Conservation (phyloP, 805 yeast species). For the Tetrapisispora arboricola region DNA sequence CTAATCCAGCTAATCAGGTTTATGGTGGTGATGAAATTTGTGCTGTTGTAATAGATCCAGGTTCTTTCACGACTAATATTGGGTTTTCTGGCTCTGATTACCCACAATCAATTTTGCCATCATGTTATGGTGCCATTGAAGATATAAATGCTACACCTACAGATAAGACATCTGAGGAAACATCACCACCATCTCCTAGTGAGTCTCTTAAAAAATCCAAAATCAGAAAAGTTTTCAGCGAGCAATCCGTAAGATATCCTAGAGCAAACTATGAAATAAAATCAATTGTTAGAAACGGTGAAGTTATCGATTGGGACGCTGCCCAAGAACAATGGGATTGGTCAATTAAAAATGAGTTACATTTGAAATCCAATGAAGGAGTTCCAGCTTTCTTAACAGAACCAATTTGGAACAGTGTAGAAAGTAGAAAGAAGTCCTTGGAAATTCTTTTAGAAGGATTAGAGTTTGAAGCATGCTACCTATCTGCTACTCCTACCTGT, state of each 20-base stretch:
- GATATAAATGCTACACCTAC: not conserved
- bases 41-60: conserved; percentile 87
- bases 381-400: conserved; percentile 72
- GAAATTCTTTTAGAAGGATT: conserved; percentile 62
- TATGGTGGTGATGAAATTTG: conserved; percentile 71
- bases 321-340: conserved; percentile 64
- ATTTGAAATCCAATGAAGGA: conserved; percentile 33
- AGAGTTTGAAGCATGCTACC: conserved; percentile 68
- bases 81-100: conserved; percentile 92
- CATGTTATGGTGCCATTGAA: conserved; percentile 42
- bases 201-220: too few species aligned
- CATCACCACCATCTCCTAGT: too few species aligned
- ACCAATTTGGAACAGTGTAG: conserved; percentile 71
- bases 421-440: conserved; percentile 56
- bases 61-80: conserved; percentile 68
- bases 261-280: conserved; percentile 41
- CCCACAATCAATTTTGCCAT: conserved; percentile 69
- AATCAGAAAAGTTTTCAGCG: conserved; percentile 24
- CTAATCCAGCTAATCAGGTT: conserved; percentile 37
- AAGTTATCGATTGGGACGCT: conserved; percentile 78
- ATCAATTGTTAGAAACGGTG: conserved; percentile 50
- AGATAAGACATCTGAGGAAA: conserved; percentile 4
- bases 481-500: conserved; percentile 79
- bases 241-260: conserved; percentile 41
- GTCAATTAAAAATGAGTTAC: conserved; percentile 42